phyloP scores from a whole-genome alignment of 352 stramenopile genomes.

The Globisporangium acanthophoron region DNA sequence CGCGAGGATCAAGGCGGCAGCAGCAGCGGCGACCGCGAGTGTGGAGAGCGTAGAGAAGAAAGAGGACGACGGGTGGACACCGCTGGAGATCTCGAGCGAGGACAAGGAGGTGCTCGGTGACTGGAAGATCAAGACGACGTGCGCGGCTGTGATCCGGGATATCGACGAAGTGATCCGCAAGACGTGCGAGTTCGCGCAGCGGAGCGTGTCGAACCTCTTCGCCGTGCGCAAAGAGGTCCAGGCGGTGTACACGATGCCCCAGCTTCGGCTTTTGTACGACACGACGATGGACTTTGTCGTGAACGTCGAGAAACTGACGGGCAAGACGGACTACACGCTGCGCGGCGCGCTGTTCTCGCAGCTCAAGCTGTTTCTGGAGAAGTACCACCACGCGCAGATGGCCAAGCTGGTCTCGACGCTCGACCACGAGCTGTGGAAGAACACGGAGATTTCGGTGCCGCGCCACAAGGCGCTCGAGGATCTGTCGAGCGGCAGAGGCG shows the following conservation, averaged over 20 bases:
- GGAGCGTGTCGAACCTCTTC: constrained; percentile 84
- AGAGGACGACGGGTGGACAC: constrained; percentile 22
- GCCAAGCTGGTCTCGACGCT: constrained; percentile 91
- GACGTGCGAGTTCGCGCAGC: constrained; percentile 82
- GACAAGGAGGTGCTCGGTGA: constrained; percentile 54
- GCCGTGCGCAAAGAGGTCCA: constrained; percentile 86
- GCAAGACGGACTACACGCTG: constrained; percentile 91
- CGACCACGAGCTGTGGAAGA: constrained; percentile 94
- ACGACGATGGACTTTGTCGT: constrained; percentile 90
- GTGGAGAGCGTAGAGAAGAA: constrained; percentile 6
- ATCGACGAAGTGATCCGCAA: constrained; percentile 84
- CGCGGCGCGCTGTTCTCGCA: constrained; percentile 91
- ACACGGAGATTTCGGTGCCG: constrained; percentile 88
- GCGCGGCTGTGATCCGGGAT: constrained; percentile 68
- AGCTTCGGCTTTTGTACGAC: constrained; percentile 94
- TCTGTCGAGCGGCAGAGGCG: constrained; percentile 88
- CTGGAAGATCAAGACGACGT: constrained; percentile 74
- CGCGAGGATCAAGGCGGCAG: constrained; percentile 13
- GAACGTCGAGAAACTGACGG: constrained; percentile 88
- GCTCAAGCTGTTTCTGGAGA: constrained; percentile 94
- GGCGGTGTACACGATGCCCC: constrained; percentile 86
- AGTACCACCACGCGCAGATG: constrained; percentile 91
- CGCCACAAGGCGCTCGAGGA: constrained; percentile 89
- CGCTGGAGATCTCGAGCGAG: constrained; percentile 32
- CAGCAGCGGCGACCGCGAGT: constrained; percentile 6